phyloP scores from a whole-genome alignment of 139 green algal genomes.

The Ettlia oleoabundans region DNA sequence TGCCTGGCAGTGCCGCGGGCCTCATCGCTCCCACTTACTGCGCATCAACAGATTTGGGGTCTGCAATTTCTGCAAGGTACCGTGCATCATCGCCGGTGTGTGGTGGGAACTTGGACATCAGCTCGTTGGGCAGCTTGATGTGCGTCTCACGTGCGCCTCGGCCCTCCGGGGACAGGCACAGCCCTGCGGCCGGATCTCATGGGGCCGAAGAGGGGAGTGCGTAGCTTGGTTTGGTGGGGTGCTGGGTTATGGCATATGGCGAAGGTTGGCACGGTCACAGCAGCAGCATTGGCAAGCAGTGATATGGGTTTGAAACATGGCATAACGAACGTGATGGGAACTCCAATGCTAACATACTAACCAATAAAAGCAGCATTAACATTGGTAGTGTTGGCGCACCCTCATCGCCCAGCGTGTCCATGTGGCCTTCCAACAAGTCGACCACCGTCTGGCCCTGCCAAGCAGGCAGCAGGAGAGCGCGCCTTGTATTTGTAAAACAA shows the following conservation, averaged over 20 bases:
- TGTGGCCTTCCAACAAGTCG: slow-evolving; percentile 37
- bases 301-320: too few relatives aligned
- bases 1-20: too few relatives aligned
- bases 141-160: slow-evolving; percentile 12
- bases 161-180: slow-evolving; percentile 40
- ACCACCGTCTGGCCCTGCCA: slow-evolving; percentile 40
- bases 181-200: slow-evolving; percentile 12
- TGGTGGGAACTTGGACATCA: neutral
- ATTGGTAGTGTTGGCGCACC: neutral
- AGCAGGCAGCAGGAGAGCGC: too few relatives aligned
- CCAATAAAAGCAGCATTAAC: neutral
- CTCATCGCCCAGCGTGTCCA: slow-evolving; percentile 29
- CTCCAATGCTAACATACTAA: too few relatives aligned
- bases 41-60: neutral
- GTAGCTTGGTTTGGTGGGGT: neutral
- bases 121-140: slow-evolving; percentile 37
- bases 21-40: slow-evolving; percentile 23
- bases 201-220: too few relatives aligned
- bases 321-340: too few relatives aligned
- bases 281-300: too few relatives aligned
- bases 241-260: too few relatives aligned
- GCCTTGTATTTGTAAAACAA: too few relatives aligned
- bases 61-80: slow-evolving; percentile 9
- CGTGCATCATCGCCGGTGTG: slow-evolving; percentile 10
- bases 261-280: too few relatives aligned